Conservation (phyloP, 2,329 filamentous ascomycete species). For the Nemania bipapillata region DNA sequence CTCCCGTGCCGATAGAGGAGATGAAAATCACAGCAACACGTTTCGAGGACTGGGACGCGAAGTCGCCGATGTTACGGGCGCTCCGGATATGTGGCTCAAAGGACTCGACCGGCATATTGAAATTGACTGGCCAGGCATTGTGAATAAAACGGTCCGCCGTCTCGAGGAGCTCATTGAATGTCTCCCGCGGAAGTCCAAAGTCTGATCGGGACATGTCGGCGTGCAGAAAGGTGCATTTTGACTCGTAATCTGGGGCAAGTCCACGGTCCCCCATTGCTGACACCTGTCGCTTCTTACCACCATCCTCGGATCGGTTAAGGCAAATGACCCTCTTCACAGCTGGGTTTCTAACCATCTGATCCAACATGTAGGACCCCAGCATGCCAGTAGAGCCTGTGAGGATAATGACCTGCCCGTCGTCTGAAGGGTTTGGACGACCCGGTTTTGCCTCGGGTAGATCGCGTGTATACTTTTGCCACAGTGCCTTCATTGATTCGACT, state of each 20-base stretch:
- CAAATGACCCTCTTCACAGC: conserved; percentile 58
- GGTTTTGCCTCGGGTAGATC: conserved; percentile 44
- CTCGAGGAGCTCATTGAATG: conserved; percentile 53
- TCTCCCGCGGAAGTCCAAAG: conserved; percentile 59
- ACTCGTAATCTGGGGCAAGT: conserved; percentile 50
- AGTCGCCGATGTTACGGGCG: conserved; percentile 62
- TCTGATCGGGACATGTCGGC: conserved; percentile 60
- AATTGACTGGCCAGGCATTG: conserved; percentile 67
- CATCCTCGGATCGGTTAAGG: conserved; percentile 60
- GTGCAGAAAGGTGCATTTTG: conserved; percentile 60
- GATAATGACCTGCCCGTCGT: conserved; percentile 56
- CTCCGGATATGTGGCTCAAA: conserved; percentile 64
- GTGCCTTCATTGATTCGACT: conserved; percentile 49
- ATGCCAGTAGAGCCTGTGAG: conserved; percentile 63
- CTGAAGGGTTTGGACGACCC: conserved; percentile 47
- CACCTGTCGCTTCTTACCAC: conserved; percentile 54
- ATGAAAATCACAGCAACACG: conserved; percentile 57
- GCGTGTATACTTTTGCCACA: conserved; percentile 53
- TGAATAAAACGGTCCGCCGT: conserved; percentile 62
- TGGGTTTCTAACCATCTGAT: conserved; percentile 51
- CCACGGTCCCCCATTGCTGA: conserved; percentile 54
- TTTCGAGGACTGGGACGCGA: conserved; percentile 52
- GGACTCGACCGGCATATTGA: conserved; percentile 60
- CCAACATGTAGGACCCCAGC: conserved; percentile 61
- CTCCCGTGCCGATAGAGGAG: conserved; percentile 56